Evolutionary conservation across 352 stramenopile genomes (phyloP).

Genomic region (Pythium sukuiense): DNA sequence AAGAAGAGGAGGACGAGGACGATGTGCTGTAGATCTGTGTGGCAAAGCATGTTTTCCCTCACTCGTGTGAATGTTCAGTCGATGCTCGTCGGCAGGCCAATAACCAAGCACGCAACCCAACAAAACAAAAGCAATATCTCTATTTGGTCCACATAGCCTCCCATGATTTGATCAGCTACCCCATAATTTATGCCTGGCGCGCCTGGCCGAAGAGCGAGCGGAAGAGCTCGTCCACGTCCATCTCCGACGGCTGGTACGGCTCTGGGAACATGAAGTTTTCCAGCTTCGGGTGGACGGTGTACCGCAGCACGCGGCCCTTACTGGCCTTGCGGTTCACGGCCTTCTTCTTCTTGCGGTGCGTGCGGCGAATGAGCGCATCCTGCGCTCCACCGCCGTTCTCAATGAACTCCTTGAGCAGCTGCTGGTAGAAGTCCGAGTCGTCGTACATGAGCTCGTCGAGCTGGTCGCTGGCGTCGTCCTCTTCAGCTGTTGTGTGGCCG

Average conservation of each 20-base stretch:
- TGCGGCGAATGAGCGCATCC: slow-evolving; percentile 52
- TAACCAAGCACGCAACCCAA: slow-evolving; percentile 4
- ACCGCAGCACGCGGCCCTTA: slow-evolving; percentile 81
- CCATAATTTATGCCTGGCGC: slow-evolving; percentile 37
- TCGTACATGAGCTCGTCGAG: slow-evolving; percentile 88
- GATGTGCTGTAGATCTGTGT: slow-evolving; percentile 68
- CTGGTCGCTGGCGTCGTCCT: slow-evolving; percentile 39
- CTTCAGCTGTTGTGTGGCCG: slow-evolving; percentile 36
- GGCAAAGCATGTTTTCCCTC: not conserved
- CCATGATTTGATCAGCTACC: not conserved
- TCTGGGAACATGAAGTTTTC: slow-evolving; percentile 91
- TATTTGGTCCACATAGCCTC: slow-evolving; percentile 18
- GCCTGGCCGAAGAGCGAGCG: slow-evolving; percentile 79
- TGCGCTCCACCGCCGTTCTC: slow-evolving; percentile 64
- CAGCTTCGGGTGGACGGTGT: slow-evolving; percentile 85
- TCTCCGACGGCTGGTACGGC: slow-evolving; percentile 68
- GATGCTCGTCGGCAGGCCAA: not conserved
- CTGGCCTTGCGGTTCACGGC: slow-evolving; percentile 87
- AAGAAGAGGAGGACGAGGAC: slow-evolving; percentile 84
- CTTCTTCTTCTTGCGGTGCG: slow-evolving; percentile 86
- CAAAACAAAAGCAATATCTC: slow-evolving; percentile 18
- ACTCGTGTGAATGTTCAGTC: not conserved
- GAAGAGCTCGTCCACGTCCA: slow-evolving; percentile 86
- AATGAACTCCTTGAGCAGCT: slow-evolving; percentile 89
- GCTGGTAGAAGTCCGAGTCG: slow-evolving; percentile 88